Percentiles rank a stretch among this genome's conserved stretches.
These are phyloP conservation scores for Microbotryomycetes sp. DNA, from an alignment of 1,284 basidiomycete genomes.

Conservation along the genomic window DNA sequence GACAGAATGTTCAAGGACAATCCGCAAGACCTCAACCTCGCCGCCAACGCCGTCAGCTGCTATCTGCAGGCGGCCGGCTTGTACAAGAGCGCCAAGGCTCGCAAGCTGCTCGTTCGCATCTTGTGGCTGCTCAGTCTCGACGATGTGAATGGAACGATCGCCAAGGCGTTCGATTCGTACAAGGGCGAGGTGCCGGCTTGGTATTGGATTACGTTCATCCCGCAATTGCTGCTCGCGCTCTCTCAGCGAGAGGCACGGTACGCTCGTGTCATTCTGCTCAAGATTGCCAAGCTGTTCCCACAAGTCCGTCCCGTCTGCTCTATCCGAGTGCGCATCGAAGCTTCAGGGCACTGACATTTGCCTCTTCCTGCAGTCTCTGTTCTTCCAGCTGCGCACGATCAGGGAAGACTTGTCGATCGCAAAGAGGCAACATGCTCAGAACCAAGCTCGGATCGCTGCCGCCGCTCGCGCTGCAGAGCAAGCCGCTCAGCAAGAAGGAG, in stretches of 20 bases:
- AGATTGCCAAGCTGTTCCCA: constrained; percentile 86
- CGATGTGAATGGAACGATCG: constrained; percentile 65
- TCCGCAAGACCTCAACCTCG: constrained; percentile 60
- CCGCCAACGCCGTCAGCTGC: constrained; percentile 89
- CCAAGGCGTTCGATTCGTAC: constrained; percentile 88
- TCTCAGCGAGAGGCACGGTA: constrained; percentile 89
- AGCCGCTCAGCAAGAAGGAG: neutral
- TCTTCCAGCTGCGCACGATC: constrained; percentile 88
- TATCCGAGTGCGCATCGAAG: neutral
- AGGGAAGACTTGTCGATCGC: constrained; percentile 69
- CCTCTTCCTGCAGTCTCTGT: constrained; percentile 61
- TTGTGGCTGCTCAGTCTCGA: constrained; percentile 96
- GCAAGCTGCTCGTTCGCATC: constrained; percentile 83
- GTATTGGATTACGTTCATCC: constrained; percentile 98
- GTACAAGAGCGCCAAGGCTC: constrained; percentile 90
- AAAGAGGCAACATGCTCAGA: constrained; percentile 40
- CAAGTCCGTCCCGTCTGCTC: constrained; percentile 54
- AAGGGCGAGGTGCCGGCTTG: constrained; percentile 95
- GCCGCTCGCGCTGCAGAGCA: constrained; percentile 35
- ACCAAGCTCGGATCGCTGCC: constrained; percentile 1
- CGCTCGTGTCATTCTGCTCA: constrained; percentile 79
- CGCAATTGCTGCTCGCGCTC: constrained; percentile 86
- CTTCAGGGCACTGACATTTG: constrained; percentile 7
- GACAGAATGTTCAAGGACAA: constrained; percentile 80
- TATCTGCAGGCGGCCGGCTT: constrained; percentile 95